A percentile compares a stretch with the other conserved stretches of the same genome.
Conservation (phyloP, 2,329 filamentous ascomycete genomes). For the Stagonosporopsis vannaccii region DNA sequence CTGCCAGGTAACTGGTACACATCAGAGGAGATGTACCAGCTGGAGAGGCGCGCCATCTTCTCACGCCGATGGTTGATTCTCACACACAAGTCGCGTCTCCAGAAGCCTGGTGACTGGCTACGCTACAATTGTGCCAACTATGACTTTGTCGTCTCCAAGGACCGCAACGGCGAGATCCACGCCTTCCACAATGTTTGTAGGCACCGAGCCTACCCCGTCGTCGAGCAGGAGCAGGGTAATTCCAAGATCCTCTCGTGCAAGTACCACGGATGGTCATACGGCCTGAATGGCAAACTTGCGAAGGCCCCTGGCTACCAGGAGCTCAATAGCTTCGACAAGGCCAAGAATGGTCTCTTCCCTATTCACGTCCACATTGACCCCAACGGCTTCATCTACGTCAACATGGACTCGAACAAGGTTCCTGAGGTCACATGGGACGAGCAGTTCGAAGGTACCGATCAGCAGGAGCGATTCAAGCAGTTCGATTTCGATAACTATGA, state of each 20-base stretch:
- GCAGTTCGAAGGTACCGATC: conserved; percentile 41
- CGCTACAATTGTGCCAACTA: conserved; percentile 57
- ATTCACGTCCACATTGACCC: conserved; percentile 44
- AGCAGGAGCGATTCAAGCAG: conserved; percentile 44
- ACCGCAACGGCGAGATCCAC: conserved; percentile 49
- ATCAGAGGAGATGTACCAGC: conserved; percentile 53
- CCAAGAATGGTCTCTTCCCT: conserved; percentile 45
- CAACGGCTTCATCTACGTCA: conserved; percentile 48
- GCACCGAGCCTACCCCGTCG: conserved; percentile 55
- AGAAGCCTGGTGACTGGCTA: conserved; percentile 64
- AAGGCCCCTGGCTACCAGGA: conserved; percentile 55
- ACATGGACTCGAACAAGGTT: conserved; percentile 44
- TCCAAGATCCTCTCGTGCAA: conserved; percentile 53
- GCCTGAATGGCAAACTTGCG: conserved; percentile 52
- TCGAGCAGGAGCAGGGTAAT: conserved; percentile 48
- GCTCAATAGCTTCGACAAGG: conserved; percentile 50
- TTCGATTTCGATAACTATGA: conserved; percentile 53
- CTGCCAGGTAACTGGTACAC: conserved; percentile 53
- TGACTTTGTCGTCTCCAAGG: conserved; percentile 50
- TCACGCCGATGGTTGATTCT: conserved; percentile 64
- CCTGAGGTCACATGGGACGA: conserved; percentile 42
- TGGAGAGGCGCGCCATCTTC: conserved; percentile 60
- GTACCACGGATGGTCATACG: conserved; percentile 59
- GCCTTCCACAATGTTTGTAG: conserved; percentile 57
- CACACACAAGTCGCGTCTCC: conserved; percentile 61